Conservation (phyloP, 1,284 basidiomycete genomes). For the Omphalotus olearius region DNA sequence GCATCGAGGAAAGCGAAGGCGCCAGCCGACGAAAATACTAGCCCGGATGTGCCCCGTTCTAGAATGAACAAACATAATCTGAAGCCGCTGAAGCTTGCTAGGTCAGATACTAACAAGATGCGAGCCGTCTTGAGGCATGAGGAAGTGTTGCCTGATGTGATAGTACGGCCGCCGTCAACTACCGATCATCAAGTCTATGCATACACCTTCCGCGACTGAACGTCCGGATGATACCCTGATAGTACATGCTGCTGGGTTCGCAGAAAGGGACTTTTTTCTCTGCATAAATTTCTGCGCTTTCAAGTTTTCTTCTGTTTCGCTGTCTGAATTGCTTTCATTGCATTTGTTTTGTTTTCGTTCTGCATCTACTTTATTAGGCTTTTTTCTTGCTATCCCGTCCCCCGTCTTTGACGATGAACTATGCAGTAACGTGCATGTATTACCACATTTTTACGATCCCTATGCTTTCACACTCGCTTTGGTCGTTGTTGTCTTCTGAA, state of each 20-base stretch:
- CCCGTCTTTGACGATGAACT: neutral
- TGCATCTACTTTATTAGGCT: slow-evolving; percentile 10
- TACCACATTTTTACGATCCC: slow-evolving; percentile 3
- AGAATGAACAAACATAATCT: slow-evolving; percentile 34
- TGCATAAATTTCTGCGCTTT: slow-evolving; percentile 3
- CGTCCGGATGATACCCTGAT: slow-evolving; percentile 21
- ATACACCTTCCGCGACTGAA: slow-evolving; percentile 34
- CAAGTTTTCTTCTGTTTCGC: neutral
- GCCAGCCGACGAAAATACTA: slow-evolving; percentile 39
- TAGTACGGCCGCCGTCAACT: slow-evolving; percentile 41
- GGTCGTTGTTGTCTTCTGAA: neutral
- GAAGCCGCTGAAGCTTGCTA: slow-evolving; percentile 51
- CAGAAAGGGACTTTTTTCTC: neutral
- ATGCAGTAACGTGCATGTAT: neutral
- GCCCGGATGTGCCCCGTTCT: slow-evolving; percentile 25
- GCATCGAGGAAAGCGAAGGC: slow-evolving; percentile 23
- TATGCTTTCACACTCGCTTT: neutral
- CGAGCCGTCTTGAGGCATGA: slow-evolving; percentile 40
- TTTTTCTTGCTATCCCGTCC: slow-evolving; percentile 14
- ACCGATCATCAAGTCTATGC: slow-evolving; percentile 30
- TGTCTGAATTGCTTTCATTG: slow-evolving; percentile 4
- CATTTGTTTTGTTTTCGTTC: slow-evolving; percentile 1
- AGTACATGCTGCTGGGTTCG: neutral
- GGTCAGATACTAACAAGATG: slow-evolving; percentile 58
- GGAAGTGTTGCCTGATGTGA: slow-evolving; percentile 40